Evolutionary conservation across 768 basidiomycete species (phyloP).

Genomic region (Mycena metata): DNA sequence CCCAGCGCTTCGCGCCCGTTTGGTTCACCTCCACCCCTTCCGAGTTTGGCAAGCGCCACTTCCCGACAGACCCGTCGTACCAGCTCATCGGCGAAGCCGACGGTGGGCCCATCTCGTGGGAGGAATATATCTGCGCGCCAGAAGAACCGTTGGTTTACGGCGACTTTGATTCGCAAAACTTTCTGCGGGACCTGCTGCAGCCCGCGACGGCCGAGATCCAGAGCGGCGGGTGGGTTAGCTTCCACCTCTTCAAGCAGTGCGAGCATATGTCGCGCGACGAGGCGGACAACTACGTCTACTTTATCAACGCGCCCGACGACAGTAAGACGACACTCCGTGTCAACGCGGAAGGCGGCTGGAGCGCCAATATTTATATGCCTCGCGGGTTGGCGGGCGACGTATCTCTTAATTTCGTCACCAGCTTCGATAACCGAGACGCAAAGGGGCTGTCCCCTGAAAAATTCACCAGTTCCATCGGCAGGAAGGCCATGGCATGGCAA

Average conservation of each 20-base stretch:
- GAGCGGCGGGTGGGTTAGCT: slow-evolving; percentile 52
- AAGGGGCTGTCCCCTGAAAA: slow-evolving; percentile 53
- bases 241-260: slow-evolving; percentile 60
- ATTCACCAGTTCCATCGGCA: slow-evolving; percentile 51
- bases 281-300: slow-evolving; percentile 57
- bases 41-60: slow-evolving; percentile 61
- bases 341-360: slow-evolving; percentile 58
- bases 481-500: slow-evolving; percentile 56
- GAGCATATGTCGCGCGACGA: slow-evolving; percentile 60
- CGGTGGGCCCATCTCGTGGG: slow-evolving; percentile 57
- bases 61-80: slow-evolving; percentile 58
- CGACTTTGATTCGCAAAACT: slow-evolving; percentile 52
- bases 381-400: slow-evolving; percentile 48
- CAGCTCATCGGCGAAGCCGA: slow-evolving; percentile 57
- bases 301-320: slow-evolving; percentile 51
- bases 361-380: slow-evolving; percentile 52
- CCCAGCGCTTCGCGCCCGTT: slow-evolving; percentile 51
- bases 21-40: slow-evolving; percentile 59
- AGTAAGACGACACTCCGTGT: slow-evolving; percentile 52
- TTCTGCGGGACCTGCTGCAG: slow-evolving; percentile 51
- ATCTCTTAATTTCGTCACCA: slow-evolving; percentile 52
- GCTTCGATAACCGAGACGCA: slow-evolving; percentile 53
- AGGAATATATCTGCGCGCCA: slow-evolving; percentile 59
- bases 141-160: slow-evolving; percentile 53
- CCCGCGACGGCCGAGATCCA: slow-evolving; percentile 51